phyloP scores from a whole-genome alignment of 164 flowering plant genomes.

The Taxillus chinensis region DNA sequence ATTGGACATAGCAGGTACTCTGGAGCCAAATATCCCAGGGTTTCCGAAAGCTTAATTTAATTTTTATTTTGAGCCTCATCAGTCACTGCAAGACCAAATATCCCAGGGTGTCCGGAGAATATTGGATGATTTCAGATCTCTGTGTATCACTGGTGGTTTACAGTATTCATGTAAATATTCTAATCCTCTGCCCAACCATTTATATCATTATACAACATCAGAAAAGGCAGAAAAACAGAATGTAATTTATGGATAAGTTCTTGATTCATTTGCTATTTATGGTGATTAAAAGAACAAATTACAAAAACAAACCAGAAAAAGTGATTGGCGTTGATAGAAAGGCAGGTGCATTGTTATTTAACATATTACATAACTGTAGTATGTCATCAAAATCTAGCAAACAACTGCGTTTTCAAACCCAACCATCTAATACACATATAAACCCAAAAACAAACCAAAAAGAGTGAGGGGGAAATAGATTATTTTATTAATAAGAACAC shows the following conservation, averaged over 20 bases:
- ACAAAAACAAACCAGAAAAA: too few relatives aligned
- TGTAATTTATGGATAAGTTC: not conserved
- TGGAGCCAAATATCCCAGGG: slow-evolving; percentile 92
- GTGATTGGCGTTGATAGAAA: too few relatives aligned
- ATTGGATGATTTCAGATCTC: slow-evolving; percentile 96
- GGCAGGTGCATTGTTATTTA: too few relatives aligned
- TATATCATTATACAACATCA: not conserved
- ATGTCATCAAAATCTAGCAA: too few relatives aligned
- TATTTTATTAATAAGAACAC: too few relatives aligned
- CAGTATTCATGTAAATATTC: slow-evolving; percentile 91
- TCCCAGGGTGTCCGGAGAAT: slow-evolving; percentile 92
- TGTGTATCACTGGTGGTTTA: slow-evolving; percentile 84
- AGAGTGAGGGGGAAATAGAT: too few relatives aligned
- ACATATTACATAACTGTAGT: too few relatives aligned
- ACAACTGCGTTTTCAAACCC: too few relatives aligned
- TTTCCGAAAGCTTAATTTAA: slow-evolving; percentile 73
- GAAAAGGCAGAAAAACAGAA: not conserved
- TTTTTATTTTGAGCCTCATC: slow-evolving; percentile 50
- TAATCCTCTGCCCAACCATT: slow-evolving; percentile 58
- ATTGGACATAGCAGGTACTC: slow-evolving; percentile 42
- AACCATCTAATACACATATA: too few relatives aligned
- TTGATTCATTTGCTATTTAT: too few relatives aligned
- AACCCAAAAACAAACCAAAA: too few relatives aligned
- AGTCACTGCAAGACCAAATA: slow-evolving; percentile 77
- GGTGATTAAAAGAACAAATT: too few relatives aligned